Conservation (phyloP, 495 filamentous ascomycete genomes). For the Gamarada debralockiae region DNA sequence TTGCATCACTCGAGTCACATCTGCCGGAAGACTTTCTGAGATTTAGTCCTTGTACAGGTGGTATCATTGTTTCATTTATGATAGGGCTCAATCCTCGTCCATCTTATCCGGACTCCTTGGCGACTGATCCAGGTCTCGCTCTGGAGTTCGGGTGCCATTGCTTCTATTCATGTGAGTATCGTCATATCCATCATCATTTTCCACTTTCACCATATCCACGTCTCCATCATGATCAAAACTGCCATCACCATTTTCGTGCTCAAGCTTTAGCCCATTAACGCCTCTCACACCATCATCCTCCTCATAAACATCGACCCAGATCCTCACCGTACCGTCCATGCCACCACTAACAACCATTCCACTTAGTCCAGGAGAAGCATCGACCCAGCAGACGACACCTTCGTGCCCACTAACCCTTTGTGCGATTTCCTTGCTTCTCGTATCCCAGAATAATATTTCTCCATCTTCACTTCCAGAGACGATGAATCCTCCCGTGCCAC, state of each 20-base stretch:
- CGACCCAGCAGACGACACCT: slow-evolving; percentile 82
- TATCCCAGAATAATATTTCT: slow-evolving; percentile 83
- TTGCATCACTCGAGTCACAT: background rate
- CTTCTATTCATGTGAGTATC: slow-evolving; percentile 19
- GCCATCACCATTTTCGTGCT: slow-evolving; percentile 2
- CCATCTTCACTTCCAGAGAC: slow-evolving; percentile 87
- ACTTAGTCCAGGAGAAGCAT: slow-evolving; percentile 46
- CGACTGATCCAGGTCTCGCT: background rate
- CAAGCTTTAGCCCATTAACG: slow-evolving; percentile 2
- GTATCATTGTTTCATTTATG: background rate
- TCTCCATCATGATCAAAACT: slow-evolving; percentile 3
- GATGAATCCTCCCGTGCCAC: slow-evolving; percentile 58
- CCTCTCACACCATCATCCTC: slow-evolving; percentile 14
- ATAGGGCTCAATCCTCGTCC: slow-evolving; percentile 11
- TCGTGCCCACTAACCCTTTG: slow-evolving; percentile 70
- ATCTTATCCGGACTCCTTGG: slow-evolving; percentile 6
- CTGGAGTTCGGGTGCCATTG: background rate
- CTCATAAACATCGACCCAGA: slow-evolving; percentile 50
- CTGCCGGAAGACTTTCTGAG: background rate
- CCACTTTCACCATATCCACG: slow-evolving; percentile 23
- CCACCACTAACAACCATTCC: slow-evolving; percentile 57
- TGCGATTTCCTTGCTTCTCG: slow-evolving; percentile 74
- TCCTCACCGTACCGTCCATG: slow-evolving; percentile 57
- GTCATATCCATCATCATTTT: slow-evolving; percentile 14
- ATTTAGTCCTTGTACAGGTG: background rate